Base-by-base conservation (phyloP, 2,329 filamentous ascomycete species). In the Leptographium wingfieldii region DNA sequence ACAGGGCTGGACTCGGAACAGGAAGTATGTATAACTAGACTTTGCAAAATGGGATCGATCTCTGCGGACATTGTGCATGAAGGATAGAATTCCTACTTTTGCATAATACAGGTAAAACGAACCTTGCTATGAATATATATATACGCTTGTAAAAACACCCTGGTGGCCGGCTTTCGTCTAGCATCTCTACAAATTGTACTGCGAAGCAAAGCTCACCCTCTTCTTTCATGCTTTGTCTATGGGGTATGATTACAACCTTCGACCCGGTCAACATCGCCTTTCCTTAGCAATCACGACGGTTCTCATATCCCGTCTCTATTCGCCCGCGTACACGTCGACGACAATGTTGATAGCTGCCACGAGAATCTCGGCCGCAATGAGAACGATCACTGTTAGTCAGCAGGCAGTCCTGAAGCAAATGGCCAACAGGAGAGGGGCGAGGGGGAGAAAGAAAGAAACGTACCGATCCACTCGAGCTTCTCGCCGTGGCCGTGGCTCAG, bases 261-360 rank as follows among this genome's bases (percentile, higher is more conserved):
- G 12, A 31, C 31, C 31, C 31, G 4, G 31, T 31, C 33, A 35
- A 9, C 33, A 9, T 35, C 33, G 33, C 9, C 9, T 35, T 35
- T 10, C 9, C 10, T 35, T 9, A 2, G 33, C 10, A 35, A 35
- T 35, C 33, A 35, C 33, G 33, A 35, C 33, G 33, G 33, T 2
- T 35, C 22, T 31, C 29, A 40, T 11, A 11, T 16, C 9, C 38
- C 40, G 40, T 43, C 6, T n/a, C 16, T 46, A 46, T 46, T n/a
- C 16, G 7, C 70, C 69, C 0, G 88, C 91, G 68, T 95, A 95
- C 65, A 97, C 71, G 72, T 97, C 94, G 40, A 97, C 94, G 35
- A 96, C 81, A 64, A 99, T 97, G 72, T 97, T 97, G 67, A 97
- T 87, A 22, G 84, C 88, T 1, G 92, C 92, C 55, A 97, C 91